Base-by-base conservation (phyloP, 2,329 filamentous ascomycete genomes). In the Fonsecaea nubica region DNA sequence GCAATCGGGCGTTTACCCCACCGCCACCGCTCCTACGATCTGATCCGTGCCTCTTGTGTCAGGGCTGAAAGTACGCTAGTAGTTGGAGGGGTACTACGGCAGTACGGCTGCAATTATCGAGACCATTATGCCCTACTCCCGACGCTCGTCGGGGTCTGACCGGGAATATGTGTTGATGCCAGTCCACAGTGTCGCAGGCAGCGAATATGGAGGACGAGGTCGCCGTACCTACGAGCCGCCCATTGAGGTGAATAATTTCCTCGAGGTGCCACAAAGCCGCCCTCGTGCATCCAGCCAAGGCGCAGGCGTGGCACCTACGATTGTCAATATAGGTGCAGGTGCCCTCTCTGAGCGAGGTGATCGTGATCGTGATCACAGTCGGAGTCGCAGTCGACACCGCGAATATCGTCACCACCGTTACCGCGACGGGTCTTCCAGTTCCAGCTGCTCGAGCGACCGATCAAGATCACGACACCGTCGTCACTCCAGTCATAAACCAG, bases 381-480 rank as follows among this genome's bases (percentile, higher is more conserved):
- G 70, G 15, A 65, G 67, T 62, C 67, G 61, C 35, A 64, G 63
- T 53, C 67, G 67, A 42, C 64, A 66, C 36, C 48, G 63, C 12
- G 42, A 55, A 45, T 59, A 58, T 38, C 60, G 54, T 38, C 65
- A 58, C 36, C 59, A 62, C 38, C 57, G 52, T 18, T 33, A 62
- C 40, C 50, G 65, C 48, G 66, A 66, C 57, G 36, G 63, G 35
- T 68, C 67, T 25, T 32, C 65, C 25, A 63, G 68, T 48, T 60
- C 58, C 50, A 42, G 48, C 45, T 63, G 58, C 53, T 64, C 62
- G 21, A 67, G 62, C 36, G 58, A 58, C n/a, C 64, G 68, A 21
- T 66, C 63, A 35, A 55, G 65, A 50, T 66, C 65, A 72, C 79
- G 33, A 74, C 78, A 71, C 70, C 70, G 56, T 75, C 79, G 65